phyloP scores from a whole-genome alignment of 2,329 filamentous ascomycete species.

The Shiraia bambusicola region DNA sequence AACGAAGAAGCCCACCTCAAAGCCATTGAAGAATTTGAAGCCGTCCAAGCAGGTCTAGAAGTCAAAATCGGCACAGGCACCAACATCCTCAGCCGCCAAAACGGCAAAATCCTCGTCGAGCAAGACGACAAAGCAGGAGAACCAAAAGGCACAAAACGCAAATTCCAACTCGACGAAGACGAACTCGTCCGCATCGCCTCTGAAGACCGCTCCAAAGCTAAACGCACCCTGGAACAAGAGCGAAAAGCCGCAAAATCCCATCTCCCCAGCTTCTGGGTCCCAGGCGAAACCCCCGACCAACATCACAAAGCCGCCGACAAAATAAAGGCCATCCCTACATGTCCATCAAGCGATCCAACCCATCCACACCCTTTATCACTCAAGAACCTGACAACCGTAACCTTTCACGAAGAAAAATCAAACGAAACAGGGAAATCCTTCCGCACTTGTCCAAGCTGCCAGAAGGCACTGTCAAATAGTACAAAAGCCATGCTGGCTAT shows the following conservation, averaged over 20 bases:
- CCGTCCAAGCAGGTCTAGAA: conserved; percentile 68
- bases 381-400: conserved; percentile 72
- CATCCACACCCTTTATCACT: conserved; percentile 74
- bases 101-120: conserved; percentile 49
- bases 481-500: conserved; percentile 80
- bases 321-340: conserved; percentile 69
- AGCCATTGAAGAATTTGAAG: conserved; percentile 80
- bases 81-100: conserved; percentile 45
- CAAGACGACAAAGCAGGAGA: conserved; percentile 30
- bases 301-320: conserved; percentile 49
- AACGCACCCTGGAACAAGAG: conserved; percentile 70
- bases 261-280: conserved; percentile 90
- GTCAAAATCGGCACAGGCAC: conserved; percentile 41
- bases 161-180: conserved; percentile 77
- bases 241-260: conserved; percentile 64
- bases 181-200: conserved; percentile 70
- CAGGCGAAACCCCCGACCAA: conserved; percentile 70
- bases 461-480: conserved; percentile 78
- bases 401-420: conserved; percentile 72
- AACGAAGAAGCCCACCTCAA: conserved; percentile 70
- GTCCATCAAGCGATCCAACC: conserved; percentile 69
- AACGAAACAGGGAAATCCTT: conserved; percentile 51
- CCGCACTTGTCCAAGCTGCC: conserved; percentile 78
- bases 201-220: conserved; percentile 69
- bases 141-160: conserved; percentile 63